These are phyloP conservation scores for Cylindrotheca closterium DNA, from an alignment of 108 stramenopile species.

Conservation along the genomic window DNA sequence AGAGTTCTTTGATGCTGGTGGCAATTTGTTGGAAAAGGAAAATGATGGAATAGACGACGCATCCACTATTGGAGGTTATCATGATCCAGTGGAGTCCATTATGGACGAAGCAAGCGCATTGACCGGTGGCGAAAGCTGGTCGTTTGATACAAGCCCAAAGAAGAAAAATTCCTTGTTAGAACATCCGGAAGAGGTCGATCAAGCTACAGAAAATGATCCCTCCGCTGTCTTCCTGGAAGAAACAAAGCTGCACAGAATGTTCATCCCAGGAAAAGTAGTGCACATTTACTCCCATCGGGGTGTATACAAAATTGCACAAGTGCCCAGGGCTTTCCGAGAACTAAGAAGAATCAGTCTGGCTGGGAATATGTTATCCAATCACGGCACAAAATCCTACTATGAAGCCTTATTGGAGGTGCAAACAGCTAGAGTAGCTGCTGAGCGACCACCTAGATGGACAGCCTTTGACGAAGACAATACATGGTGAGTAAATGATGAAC, in stretches of 20 bases:
- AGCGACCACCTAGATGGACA: constrained; percentile 86
- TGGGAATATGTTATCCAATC: constrained; percentile 91
- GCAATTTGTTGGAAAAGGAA: constrained; percentile 57
- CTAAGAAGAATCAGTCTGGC: constrained; percentile 82
- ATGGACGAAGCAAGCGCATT: constrained; percentile 2
- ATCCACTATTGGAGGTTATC: constrained; percentile 10
- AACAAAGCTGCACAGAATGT: constrained; percentile 87
- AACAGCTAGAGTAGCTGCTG: constrained; percentile 63
- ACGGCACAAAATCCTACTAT: constrained; percentile 80
- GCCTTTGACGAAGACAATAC: constrained; percentile 85
- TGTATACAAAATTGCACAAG: constrained; percentile 79
- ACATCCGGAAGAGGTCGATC: constrained; percentile 13
- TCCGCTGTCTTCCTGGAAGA: constrained; percentile 82
- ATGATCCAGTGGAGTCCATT: constrained; percentile 8
- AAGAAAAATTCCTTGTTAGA: neutral
- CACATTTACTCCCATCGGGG: constrained; percentile 92
- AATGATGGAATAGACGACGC: constrained; percentile 38
- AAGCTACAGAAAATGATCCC: constrained; percentile 19
- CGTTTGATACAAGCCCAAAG: constrained; percentile 12
- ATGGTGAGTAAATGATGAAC: constrained; percentile 51
- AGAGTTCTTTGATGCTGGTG: constrained; percentile 73
- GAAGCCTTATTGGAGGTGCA: constrained; percentile 87
- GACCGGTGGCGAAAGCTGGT: constrained; percentile 34
- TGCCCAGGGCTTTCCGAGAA: constrained; percentile 77
- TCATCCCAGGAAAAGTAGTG: constrained; percentile 89